Base-by-base conservation (phyloP, 345 rosid species). In the Noccaea caerulescens region DNA sequence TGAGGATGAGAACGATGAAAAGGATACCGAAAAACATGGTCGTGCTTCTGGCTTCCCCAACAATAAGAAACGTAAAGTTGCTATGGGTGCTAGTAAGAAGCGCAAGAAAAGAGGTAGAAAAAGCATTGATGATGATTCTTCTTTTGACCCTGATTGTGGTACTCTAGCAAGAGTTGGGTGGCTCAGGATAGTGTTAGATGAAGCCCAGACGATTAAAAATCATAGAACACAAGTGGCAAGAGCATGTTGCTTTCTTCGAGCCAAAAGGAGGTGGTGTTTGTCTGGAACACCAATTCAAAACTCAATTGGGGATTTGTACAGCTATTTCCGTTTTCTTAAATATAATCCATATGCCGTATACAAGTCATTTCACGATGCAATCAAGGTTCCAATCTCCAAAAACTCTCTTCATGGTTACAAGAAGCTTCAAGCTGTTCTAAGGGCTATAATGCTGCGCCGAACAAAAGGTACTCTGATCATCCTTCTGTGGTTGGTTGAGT, bases 271-370 rank as follows among this genome's bases (percentile, higher is more conserved):
- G 76, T 94, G 99, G 99, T 94, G 99, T 83, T 80, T 94, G 75
- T 94, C 99, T 68, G 99, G 99, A 74, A 94, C 99, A 63, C 99
- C 99, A 12, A 91, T 94, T 70, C 99, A 94, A 70, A 94, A 94
- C 81, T 10, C 93, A 49, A 79, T 94, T 55, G 95, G 91, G 75
- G 99, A 94, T 84, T 76, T 94, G 59, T 94, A 84, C 65, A 94
- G 99, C 84, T 94, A 94, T 80, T 94, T 94, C 76, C 88, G 93
- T 80, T 94, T 94, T 81, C 90, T 94, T 64, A 91, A 71, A 80
- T 90, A 89, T 63, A 96, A 87, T 37, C 99, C 97, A 6, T 94
- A 94, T 84, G 84, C 84, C 45, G 72, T 38, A 42, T 89, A 91
- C 71, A 91, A 84, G 67, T 81, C 85, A 37, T 94, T 94, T 70